Percentiles rank a stretch among this genome's conserved stretches.
Evolutionary conservation across 139 green algal genomes (phyloP).

Genomic region (Haematococcus lacustris): DNA sequence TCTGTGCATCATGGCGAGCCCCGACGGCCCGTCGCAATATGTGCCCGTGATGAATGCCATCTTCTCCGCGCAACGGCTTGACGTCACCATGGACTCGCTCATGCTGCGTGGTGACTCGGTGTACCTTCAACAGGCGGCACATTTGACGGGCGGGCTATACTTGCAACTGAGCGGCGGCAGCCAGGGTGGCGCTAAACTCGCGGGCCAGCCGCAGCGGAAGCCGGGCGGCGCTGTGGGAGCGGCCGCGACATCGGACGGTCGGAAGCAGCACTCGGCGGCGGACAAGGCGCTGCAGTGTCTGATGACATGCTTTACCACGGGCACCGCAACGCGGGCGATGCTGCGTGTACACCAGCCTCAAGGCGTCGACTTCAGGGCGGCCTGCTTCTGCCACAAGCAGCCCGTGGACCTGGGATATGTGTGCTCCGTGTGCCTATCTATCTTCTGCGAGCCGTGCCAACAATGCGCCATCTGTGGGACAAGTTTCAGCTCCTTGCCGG

Average conservation of each 20-base stretch:
- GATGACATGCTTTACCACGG: slow-evolving; percentile 18
- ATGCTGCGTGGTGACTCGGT: slow-evolving; percentile 65
- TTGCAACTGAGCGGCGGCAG: not conserved
- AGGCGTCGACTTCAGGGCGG: slow-evolving; percentile 71
- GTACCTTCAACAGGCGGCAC: slow-evolving; percentile 56
- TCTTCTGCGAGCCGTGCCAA: slow-evolving; percentile 62
- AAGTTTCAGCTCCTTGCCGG: no score
- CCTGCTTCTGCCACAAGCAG: slow-evolving; percentile 74
- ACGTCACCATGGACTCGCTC: slow-evolving; percentile 54
- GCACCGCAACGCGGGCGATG: slow-evolving; percentile 34
- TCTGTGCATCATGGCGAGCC: slow-evolving; percentile 35
- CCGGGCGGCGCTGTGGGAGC: no score
- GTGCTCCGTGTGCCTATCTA: slow-evolving; percentile 81
- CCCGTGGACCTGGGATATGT: slow-evolving; percentile 70
- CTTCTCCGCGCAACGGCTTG: slow-evolving; percentile 63
- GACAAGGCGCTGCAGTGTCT: not conserved
- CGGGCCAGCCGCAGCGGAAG: not conserved
- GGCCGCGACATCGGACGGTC: not conserved
- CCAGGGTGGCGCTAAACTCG: not conserved
- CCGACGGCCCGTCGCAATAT: slow-evolving; percentile 54
- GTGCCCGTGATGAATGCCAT: slow-evolving; percentile 79
- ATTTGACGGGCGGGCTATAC: slow-evolving; percentile 2
- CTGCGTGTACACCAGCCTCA: slow-evolving; percentile 34
- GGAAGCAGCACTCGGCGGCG: no score
- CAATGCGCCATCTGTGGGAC: slow-evolving; percentile 11